Evolutionary conservation across 129 eudicot species (phyloP), one percentile per base, ranked within the genome.

Genomic region (Chrysanthemum makinoi): DNA sequence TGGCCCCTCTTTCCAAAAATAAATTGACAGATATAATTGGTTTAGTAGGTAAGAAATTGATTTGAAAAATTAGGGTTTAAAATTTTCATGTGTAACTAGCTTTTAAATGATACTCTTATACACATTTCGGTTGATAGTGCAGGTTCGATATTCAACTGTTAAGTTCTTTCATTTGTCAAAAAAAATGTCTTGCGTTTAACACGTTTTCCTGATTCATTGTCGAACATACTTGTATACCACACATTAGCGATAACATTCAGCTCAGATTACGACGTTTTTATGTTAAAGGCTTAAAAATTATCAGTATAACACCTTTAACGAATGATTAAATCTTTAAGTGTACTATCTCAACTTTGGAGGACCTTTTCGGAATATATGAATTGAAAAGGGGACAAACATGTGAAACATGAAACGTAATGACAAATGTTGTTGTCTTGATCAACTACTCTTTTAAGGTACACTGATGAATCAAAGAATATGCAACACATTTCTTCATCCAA

Each of bases 341-440:
- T 13, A 33, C 10, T n/a, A 35, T 18, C n/a, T 48, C 3, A 11
- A 8, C 13, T 74, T 63, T 62, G 12, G 70, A 6, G 71, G 79
- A 55, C 33, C 78, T 65, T 65, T 53, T 75, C 0, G 58, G 39
- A 75, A 65, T 39, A 12, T 22, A 54, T 10, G 28, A 53, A 44
- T 43, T 15, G 14, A 5, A 20, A 30, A 74, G 46, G 58, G 47
- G 47, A 20, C 58, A 20, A 54, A 65, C 26, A 14, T 74, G 65
- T 4, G n/a, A 51, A 63, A 39, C 14, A 4, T 55, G 6, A 54
- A 75, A 73, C 39, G 50, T 18, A 39, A 43, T 63, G 66, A 66
- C 79, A 54, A 54, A 55, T 65, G 7, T n/a, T 20, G 47, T 54
- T 65, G 79, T 75, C 79, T 65, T 65, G 30, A 53, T 65, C 78